Evolutionary conservation across 2,329 filamentous ascomycete species (phyloP).

Genomic region (Aspergillus caelatus): DNA sequence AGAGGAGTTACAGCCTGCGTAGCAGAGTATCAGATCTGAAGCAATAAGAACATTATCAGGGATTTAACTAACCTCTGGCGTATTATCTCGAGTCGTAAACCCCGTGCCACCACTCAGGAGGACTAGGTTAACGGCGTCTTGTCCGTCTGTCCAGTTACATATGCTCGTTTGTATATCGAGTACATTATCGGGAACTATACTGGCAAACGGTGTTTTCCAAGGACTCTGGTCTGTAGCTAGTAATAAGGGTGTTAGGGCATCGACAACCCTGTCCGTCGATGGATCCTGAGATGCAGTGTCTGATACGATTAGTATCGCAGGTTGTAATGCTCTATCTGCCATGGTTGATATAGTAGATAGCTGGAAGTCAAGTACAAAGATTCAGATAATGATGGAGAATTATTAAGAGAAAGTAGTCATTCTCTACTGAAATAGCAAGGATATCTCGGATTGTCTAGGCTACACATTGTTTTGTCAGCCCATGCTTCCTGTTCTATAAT

Average conservation of each 20-base stretch:
- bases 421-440: background rate
- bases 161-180: conserved; percentile 75
- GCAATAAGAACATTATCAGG: background rate
- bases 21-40: conserved; percentile 21
- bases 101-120: conserved; percentile 92
- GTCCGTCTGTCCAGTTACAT: conserved; percentile 70
- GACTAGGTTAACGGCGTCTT: conserved; percentile 69
- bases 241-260: conserved; percentile 70
- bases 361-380: background rate
- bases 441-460: background rate
- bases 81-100: conserved; percentile 81
- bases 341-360: conserved; percentile 22
- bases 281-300: conserved; percentile 83
- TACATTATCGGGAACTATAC: conserved; percentile 79
- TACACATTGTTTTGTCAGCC: background rate
- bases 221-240: conserved; percentile 61
- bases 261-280: conserved; percentile 73
- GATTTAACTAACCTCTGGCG: conserved; percentile 72
- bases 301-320: conserved; percentile 83
- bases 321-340: conserved; percentile 56
- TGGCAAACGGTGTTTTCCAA: conserved; percentile 70
- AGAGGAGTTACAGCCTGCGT: conserved; percentile 73
- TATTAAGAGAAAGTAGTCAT: background rate
- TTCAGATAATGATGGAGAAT: background rate
- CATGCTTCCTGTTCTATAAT: background rate